Conservation (phyloP, 2,329 filamentous ascomycete genomes). For the Albifimbria verrucaria region DNA sequence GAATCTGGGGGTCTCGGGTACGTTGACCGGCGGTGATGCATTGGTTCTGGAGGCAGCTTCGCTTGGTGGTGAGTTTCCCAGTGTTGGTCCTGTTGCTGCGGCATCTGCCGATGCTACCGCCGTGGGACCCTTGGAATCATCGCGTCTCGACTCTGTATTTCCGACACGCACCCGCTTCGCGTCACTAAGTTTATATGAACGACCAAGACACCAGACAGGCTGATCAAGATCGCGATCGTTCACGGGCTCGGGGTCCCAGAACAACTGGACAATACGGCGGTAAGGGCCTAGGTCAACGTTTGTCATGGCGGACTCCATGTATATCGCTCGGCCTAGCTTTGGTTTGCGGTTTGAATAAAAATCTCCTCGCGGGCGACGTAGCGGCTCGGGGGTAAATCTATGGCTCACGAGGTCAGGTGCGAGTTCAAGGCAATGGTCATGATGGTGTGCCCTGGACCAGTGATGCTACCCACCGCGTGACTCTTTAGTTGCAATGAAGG, state of each 20-base stretch:
- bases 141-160: conserved; percentile 9
- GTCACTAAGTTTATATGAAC: conserved; percentile 43
- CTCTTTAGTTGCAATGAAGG: no score
- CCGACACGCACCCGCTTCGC: conserved; percentile 18
- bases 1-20: conserved; percentile 47
- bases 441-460: no score
- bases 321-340: neutral
- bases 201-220: conserved; percentile 80
- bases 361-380: no score
- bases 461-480: no score
- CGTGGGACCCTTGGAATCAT: conserved; percentile 1
- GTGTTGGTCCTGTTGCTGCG: no score
- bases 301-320: conserved; percentile 37
- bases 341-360: no score
- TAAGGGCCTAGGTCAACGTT: conserved; percentile 71
- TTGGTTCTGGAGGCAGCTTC: conserved; percentile 13
- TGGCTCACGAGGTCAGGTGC: no score
- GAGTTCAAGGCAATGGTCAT: no score
- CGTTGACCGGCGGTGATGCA: conserved; percentile 17
- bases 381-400: no score
- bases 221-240: conserved; percentile 68
- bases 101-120: conserved; percentile 13
- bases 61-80: conserved; percentile 9
- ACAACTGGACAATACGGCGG: conserved; percentile 81
- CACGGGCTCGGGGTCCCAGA: conserved; percentile 86